Evolutionary conservation across 176 grass and related monocot genomes (phyloP).

Genomic region (Elymus sibiricus): DNA sequence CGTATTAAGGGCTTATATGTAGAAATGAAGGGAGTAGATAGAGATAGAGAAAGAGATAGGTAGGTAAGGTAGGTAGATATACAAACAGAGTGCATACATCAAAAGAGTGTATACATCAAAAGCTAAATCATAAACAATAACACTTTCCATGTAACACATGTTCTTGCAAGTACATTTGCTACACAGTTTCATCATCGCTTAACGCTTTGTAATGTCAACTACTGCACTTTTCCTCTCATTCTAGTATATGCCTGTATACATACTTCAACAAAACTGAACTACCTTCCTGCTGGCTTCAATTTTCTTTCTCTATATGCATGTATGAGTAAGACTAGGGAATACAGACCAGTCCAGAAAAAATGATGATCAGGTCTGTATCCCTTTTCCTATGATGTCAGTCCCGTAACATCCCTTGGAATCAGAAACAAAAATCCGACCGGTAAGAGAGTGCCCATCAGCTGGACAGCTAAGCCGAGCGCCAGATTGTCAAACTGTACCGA

Average conservation of each 20-base stretch:
- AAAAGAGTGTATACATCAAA: neutral
- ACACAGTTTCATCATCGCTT: neutral
- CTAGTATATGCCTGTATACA: slow-evolving; percentile 15
- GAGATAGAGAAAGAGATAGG: no score
- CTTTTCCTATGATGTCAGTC: slow-evolving; percentile 41
- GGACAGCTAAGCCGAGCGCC: slow-evolving; percentile 37
- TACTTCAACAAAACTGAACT: slow-evolving; percentile 20
- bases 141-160: neutral
- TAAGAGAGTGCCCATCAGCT: slow-evolving; percentile 48
- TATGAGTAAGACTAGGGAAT: neutral
- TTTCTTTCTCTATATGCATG: slow-evolving; percentile 12
- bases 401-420: slow-evolving; percentile 68
- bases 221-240: slow-evolving; percentile 6
- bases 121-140: neutral
- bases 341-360: slow-evolving; percentile 22
- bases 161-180: neutral
- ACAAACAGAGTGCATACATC: no score
- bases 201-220: slow-evolving; percentile 12
- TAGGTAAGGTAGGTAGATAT: no score
- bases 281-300: slow-evolving; percentile 31
- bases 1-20: no score
- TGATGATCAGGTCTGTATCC: neutral
- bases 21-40: no score
- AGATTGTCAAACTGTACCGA: slow-evolving; percentile 62
- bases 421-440: slow-evolving; percentile 61